Conservation (phyloP, 2,329 filamentous ascomycete genomes). For the Aspergillus sp. region DNA sequence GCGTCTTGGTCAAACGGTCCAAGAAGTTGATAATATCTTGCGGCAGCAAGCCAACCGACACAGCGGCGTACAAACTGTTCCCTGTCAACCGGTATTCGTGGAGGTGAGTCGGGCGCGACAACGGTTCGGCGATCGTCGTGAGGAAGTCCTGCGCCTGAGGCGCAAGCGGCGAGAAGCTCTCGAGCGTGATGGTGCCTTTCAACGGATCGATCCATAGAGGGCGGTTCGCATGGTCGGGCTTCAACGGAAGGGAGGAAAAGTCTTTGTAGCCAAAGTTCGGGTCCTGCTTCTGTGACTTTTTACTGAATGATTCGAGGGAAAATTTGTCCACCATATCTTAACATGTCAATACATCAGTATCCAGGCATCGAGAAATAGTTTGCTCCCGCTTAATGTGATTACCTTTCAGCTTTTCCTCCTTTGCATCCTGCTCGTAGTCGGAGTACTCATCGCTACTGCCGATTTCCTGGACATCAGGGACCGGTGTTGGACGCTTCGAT, state of each 20-base stretch:
- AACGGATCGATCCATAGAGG: constrained; percentile 92
- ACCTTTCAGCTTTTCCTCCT: constrained; percentile 50
- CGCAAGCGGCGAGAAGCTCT: constrained; percentile 89
- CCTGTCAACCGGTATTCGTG: constrained; percentile 92
- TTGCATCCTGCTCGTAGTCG: constrained; percentile 50
- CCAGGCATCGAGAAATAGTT: not conserved
- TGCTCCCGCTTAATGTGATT: constrained; percentile 18
- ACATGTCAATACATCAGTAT: constrained; percentile 21
- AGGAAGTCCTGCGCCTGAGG: constrained; percentile 89
- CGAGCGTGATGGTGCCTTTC: constrained; percentile 83
- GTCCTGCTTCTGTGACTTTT: constrained; percentile 48
- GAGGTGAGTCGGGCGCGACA: constrained; percentile 83
- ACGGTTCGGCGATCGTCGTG: constrained; percentile 90
- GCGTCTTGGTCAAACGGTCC: constrained; percentile 84
- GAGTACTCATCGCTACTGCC: constrained; percentile 60
- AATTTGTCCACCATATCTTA: constrained; percentile 53
- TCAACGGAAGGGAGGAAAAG: constrained; percentile 78
- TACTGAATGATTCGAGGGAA: constrained; percentile 52
- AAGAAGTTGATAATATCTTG: constrained; percentile 87
- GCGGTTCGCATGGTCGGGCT: constrained; percentile 83
- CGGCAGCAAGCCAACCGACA: constrained; percentile 88
- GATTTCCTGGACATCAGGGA: constrained; percentile 45
- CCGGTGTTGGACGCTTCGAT: constrained; percentile 50
- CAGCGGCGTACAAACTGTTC: constrained; percentile 91
- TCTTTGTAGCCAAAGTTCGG: constrained; percentile 66